Conservation (phyloP, 768 basidiomycete genomes). For the Boletus rex-veris region DNA sequence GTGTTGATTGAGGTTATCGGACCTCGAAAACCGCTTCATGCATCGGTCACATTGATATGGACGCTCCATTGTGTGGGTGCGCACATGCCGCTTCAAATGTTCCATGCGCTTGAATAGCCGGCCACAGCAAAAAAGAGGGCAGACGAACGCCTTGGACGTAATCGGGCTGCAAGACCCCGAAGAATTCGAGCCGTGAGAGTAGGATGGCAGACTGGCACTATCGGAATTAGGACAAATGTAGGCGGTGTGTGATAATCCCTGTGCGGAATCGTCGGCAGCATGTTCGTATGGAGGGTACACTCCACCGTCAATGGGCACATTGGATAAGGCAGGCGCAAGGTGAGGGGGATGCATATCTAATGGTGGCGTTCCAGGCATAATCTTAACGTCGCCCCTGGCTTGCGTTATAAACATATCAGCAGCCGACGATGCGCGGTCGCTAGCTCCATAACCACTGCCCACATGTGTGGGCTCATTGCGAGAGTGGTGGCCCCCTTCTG, state of each 20-base stretch:
- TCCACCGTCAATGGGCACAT: constrained; percentile 16
- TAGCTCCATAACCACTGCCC: constrained; percentile 29
- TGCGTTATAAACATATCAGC: constrained; percentile 66
- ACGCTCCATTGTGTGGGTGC: constrained; percentile 87
- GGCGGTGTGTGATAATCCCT: constrained; percentile 12
- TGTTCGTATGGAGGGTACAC: constrained; percentile 18
- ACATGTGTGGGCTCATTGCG: constrained; percentile 7
- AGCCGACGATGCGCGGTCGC: constrained; percentile 43
- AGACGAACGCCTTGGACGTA: constrained; percentile 67
- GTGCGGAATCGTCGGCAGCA: constrained; percentile 14
- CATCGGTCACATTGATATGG: constrained; percentile 77
- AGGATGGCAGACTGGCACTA: constrained; percentile 15
- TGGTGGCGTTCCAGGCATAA: constrained; percentile 17
- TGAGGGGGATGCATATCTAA: constrained; percentile 15
- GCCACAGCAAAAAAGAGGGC: constrained; percentile 81
- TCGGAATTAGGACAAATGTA: constrained; percentile 18
- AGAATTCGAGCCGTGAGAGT: constrained; percentile 18
- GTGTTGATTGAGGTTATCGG: constrained; percentile 88
- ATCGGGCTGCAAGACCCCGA: constrained; percentile 25
- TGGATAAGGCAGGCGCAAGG: constrained; percentile 20
- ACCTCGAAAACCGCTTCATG: constrained; percentile 79
- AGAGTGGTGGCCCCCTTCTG: constrained; percentile 19
- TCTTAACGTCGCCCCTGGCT: constrained; percentile 51
- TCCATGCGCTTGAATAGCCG: constrained; percentile 89
- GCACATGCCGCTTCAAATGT: constrained; percentile 82